Evolutionary conservation across 164 flowering plant species (phyloP).

Genomic region (Dillenia suffruticosa): DNA sequence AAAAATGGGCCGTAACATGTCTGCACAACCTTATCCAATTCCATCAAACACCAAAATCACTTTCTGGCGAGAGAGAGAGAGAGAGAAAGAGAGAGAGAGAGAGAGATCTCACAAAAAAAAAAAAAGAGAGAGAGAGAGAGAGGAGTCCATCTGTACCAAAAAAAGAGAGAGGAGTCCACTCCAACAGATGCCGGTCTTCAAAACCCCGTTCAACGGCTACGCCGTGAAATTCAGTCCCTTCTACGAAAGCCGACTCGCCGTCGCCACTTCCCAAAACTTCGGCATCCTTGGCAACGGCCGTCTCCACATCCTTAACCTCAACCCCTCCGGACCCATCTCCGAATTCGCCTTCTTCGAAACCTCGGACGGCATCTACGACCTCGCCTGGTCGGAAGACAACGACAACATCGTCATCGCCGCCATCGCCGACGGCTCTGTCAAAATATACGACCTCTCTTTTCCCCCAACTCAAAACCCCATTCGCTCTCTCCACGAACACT

Average conservation of each 20-base stretch:
- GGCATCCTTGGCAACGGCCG: conserved; percentile 98
- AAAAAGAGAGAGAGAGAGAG: no score
- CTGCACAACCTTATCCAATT: no score
- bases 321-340: conserved; percentile 38
- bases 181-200: conserved; percentile 63
- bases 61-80: no score
- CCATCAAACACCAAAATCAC: no score
- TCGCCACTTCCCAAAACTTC: conserved; percentile 94
- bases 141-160: no score
- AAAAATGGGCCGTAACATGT: no score
- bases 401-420: conserved; percentile 81
- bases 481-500: conserved; percentile 78
- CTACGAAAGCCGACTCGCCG: conserved; percentile 83
- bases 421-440: conserved; percentile 88
- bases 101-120: no score
- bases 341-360: conserved; percentile 70
- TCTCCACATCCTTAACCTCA: conserved; percentile 72
- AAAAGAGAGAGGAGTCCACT: no score
- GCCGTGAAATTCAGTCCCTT: conserved; percentile 95
- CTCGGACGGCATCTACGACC: conserved; percentile 88
- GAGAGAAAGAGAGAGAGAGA: no score
- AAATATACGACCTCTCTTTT: conserved; percentile 71
- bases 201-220: conserved; percentile 87
- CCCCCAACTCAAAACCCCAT: conserved; percentile 76
- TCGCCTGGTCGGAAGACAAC: conserved; percentile 88